Conservation (phyloP, 176 grass and related monocot species). For the Poa pratensis region DNA sequence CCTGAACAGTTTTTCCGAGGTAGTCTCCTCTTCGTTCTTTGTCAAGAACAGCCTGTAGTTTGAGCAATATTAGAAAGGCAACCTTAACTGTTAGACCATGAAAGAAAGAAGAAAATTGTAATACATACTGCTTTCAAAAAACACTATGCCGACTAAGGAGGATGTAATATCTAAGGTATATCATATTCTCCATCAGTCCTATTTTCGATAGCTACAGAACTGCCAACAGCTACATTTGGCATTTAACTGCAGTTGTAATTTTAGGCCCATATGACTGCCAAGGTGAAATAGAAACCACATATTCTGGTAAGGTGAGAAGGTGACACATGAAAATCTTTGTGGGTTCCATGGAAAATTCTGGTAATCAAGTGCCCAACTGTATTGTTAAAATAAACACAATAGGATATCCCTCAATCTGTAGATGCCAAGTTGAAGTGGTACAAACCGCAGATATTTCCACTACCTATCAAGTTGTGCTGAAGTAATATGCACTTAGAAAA, state of each 20-base stretch:
- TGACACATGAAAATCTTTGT: conserved; percentile 40
- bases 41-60: conserved; percentile 82
- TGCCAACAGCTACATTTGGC: conserved; percentile 11
- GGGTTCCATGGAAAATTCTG: conserved; percentile 47
- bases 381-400: conserved; percentile 5
- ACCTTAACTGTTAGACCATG: not conserved
- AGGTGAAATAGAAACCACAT: conserved; percentile 28
- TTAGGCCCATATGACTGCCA: conserved; percentile 26
- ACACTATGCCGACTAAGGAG: not conserved
- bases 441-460: conserved; percentile 35
- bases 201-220: not conserved
- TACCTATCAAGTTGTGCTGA: conserved; percentile 21
- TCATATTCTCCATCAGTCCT: conserved; percentile 23
- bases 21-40: conserved; percentile 97
- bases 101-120: not conserved
- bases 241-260: conserved; percentile 29
- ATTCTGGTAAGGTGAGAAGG: conserved; percentile 21
- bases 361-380: conserved; percentile 30
- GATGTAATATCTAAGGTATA: conserved; percentile 14
- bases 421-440: conserved; percentile 33
- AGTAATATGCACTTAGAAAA: not conserved
- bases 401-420: conserved; percentile 37
- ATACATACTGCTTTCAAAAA: not conserved
- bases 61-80: conserved; percentile 17
- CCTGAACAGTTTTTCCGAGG: conserved; percentile 98